phyloP scores from a whole-genome alignment of 2,329 filamentous ascomycete species.

The Aspergillus piperis region DNA sequence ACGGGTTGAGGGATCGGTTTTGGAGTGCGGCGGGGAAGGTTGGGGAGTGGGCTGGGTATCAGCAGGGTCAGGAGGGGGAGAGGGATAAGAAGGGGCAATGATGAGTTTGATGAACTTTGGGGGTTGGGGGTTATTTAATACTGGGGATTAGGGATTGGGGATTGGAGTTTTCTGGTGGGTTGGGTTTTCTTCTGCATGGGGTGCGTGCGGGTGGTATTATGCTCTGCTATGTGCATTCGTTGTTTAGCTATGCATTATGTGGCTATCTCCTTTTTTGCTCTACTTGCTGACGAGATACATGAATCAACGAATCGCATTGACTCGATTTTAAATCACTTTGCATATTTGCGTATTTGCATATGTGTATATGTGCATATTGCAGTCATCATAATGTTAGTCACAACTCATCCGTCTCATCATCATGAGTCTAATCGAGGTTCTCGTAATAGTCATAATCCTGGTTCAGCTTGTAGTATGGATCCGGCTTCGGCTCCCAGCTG shows the following conservation, averaged over 20 bases:
- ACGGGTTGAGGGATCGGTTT: constrained; percentile 25
- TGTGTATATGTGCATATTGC: neutral
- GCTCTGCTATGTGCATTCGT: neutral
- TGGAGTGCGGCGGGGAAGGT: neutral
- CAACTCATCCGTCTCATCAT: neutral
- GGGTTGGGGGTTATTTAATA: no score
- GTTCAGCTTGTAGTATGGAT: constrained; percentile 35
- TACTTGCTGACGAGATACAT: neutral
- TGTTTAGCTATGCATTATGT: neutral
- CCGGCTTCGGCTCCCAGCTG: constrained; percentile 34
- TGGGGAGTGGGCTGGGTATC: constrained; percentile 8
- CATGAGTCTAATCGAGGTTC: neutral
- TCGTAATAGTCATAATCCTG: constrained; percentile 34
- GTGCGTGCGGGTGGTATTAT: neutral
- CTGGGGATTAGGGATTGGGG: no score
- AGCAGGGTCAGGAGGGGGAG: neutral
- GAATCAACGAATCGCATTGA: neutral
- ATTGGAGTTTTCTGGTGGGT: no score
- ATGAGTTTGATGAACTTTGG: neutral
- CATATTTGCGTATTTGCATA: neutral
- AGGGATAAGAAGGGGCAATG: neutral
- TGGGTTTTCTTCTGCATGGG: no score
- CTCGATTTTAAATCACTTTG: neutral
- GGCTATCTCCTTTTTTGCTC: neutral
- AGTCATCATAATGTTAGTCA: neutral